phyloP scores from a whole-genome alignment of 306 rosid genomes.

The Quercus rubra region DNA sequence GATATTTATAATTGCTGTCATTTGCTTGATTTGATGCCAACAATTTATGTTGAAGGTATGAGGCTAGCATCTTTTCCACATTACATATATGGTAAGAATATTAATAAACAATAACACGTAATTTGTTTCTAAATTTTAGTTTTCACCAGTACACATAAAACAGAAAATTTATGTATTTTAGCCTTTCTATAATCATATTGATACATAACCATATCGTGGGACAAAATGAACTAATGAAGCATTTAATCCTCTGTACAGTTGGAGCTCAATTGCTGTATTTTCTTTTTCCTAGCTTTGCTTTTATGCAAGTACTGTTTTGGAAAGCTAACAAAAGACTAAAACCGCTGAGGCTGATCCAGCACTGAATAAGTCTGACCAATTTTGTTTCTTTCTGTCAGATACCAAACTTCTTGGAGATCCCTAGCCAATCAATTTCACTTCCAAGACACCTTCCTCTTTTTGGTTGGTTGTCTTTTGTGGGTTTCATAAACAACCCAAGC shows the following conservation, averaged over 20 bases:
- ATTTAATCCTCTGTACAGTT: constrained; percentile 22
- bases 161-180: background rate
- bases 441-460: constrained; percentile 2
- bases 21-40: background rate
- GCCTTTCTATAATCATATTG: background rate
- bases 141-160: background rate
- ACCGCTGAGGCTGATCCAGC: background rate
- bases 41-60: background rate
- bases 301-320: background rate
- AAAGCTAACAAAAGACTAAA: background rate
- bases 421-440: background rate
- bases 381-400: background rate
- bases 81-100: background rate
- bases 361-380: background rate
- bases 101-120: background rate
- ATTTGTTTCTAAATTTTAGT: background rate
- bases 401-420: background rate
- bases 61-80: background rate
- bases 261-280: constrained; percentile 3
- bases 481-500: constrained; percentile 41
- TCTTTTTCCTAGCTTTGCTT: background rate
- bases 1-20: background rate
- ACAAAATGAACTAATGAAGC: background rate
- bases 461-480: background rate
- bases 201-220: background rate